These are phyloP conservation scores for Mrakia gelida DNA, from an alignment of 768 basidiomycete genomes.

Conservation along the genomic window DNA sequence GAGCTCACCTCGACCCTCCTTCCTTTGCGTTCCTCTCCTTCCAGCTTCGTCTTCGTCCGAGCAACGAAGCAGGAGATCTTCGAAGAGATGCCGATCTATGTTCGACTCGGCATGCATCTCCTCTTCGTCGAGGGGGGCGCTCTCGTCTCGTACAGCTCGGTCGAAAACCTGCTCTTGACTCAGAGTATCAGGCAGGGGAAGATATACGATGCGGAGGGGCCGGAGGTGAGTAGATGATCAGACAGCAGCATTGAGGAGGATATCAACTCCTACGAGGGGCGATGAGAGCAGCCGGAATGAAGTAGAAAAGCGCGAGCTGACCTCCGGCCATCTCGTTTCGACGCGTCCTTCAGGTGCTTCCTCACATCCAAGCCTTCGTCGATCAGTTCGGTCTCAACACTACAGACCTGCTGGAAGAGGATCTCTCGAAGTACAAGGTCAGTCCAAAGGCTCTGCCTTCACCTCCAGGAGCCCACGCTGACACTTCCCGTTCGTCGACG, in stretches of 20 bases:
- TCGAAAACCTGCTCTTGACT: constrained; percentile 40
- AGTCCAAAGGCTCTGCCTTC: background rate
- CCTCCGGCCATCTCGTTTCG: background rate
- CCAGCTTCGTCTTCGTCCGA: too few relatives aligned
- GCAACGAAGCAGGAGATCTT: too few relatives aligned
- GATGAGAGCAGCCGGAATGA: too few relatives aligned
- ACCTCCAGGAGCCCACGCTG: background rate
- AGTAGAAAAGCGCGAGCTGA: background rate
- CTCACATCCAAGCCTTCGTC: constrained; percentile 45
- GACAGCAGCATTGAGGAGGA: background rate
- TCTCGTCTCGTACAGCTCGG: constrained; percentile 26
- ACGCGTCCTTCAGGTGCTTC: constrained; percentile 34
- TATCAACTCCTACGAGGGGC: background rate
- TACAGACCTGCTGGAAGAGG: constrained; percentile 60
- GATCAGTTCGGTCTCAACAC: constrained; percentile 49
- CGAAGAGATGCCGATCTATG: constrained; percentile 11
- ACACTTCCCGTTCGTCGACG: background rate
- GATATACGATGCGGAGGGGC: constrained; percentile 37
- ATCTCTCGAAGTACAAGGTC: constrained; percentile 55
- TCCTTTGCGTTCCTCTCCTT: too few relatives aligned
- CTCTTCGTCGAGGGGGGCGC: constrained; percentile 60
- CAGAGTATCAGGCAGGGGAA: constrained; percentile 42
- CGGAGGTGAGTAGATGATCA: background rate
- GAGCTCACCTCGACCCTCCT: too few relatives aligned
- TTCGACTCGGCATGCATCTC: constrained; percentile 57